A percentile compares a stretch with the other conserved stretches of the same genome.
Evolutionary conservation across 345 rosid species (phyloP).

Genomic region (Psidium friedrichsthalianum): DNA sequence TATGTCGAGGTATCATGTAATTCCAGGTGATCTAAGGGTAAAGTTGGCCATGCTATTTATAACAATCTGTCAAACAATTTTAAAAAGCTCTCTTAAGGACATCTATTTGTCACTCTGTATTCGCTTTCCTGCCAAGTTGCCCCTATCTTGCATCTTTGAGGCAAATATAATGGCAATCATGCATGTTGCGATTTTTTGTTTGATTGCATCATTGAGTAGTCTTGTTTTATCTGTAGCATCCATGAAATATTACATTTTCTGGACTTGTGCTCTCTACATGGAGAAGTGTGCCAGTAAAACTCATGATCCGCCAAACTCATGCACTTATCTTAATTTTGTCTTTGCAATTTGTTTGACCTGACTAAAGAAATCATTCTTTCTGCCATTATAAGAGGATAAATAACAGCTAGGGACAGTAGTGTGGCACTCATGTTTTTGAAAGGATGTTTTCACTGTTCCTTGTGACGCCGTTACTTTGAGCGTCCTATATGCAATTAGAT

Average conservation of each 20-base stretch:
- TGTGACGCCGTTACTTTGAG: neutral
- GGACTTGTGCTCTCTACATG: neutral
- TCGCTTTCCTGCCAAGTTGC: neutral
- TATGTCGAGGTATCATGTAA: neutral
- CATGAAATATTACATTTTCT: neutral
- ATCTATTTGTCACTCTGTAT: neutral
- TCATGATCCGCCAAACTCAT: neutral
- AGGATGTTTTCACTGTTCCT: neutral
- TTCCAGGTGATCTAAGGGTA: neutral
- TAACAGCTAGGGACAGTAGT: neutral
- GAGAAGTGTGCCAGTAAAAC: neutral
- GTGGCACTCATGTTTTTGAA: neutral
- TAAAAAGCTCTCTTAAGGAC: neutral
- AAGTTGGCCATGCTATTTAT: neutral
- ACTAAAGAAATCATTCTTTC: neutral
- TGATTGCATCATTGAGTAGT: neutral
- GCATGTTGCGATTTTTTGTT: neutral
- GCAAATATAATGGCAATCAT: too few relatives aligned
- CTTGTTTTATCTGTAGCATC: neutral
- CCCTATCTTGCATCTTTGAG: too few relatives aligned
- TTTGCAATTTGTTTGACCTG: neutral
- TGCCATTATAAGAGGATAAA: neutral
- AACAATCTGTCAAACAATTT: neutral
- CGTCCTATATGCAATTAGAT: neutral
- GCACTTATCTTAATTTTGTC: neutral